These are phyloP conservation scores for Agrocybe pediades DNA, from an alignment of 768 basidiomycete species.

Conservation along the genomic window DNA sequence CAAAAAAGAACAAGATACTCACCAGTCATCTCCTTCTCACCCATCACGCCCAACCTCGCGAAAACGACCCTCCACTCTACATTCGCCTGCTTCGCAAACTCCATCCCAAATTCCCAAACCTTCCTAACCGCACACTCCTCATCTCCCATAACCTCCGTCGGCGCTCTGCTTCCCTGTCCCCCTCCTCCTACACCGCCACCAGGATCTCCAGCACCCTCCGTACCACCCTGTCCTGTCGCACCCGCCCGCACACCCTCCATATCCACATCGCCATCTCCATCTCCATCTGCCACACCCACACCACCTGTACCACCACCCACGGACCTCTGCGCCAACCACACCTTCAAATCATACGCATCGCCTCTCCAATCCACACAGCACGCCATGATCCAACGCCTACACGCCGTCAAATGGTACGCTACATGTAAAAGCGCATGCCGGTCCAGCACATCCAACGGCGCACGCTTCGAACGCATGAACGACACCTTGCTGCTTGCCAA, in stretches of 20 bases:
- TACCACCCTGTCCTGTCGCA: too few species aligned
- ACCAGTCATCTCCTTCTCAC: conserved; percentile 66
- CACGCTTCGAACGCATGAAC: conserved; percentile 34
- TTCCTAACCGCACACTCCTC: conserved; percentile 55
- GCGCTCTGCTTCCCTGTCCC: not conserved
- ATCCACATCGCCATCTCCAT: not conserved
- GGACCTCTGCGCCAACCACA: conserved; percentile 61
- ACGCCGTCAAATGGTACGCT: conserved; percentile 66
- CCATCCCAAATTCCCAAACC: conserved; percentile 71
- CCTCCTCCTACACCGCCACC: not conserved
- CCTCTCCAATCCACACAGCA: conserved; percentile 78
- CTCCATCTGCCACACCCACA: conserved; percentile 59
- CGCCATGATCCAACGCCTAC: conserved; percentile 79
- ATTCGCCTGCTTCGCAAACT: conserved; percentile 63
- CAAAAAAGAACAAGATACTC: conserved; percentile 26
- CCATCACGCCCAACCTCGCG: conserved; percentile 66
- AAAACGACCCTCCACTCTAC: conserved; percentile 83
- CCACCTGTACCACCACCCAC: conserved; percentile 31
- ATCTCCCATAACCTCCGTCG: conserved; percentile 28
- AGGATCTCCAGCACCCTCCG: conserved; percentile 21
- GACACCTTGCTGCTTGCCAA: conserved; percentile 38
- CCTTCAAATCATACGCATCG: conserved; percentile 68
- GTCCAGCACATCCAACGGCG: conserved; percentile 47
- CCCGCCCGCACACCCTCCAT: too few species aligned
- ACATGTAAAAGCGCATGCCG: conserved; percentile 67